Evolutionary conservation across 768 basidiomycete genomes (phyloP).

Genomic region (Lentinula sp.): DNA sequence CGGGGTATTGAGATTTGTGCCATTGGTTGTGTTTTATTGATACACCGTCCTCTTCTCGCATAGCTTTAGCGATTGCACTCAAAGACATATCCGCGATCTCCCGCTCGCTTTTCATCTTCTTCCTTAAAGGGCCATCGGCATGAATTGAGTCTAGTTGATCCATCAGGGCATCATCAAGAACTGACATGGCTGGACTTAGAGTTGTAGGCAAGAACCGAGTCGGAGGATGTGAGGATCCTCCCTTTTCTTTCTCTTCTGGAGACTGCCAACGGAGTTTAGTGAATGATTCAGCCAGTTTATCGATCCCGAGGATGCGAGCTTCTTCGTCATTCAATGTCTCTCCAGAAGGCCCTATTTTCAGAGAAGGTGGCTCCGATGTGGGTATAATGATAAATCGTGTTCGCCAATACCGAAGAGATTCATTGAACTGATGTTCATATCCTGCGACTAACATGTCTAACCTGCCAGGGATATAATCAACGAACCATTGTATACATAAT

Average conservation of each 20-base stretch:
- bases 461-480: constrained; percentile 27
- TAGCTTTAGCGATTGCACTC: constrained; percentile 65
- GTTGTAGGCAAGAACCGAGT: constrained; percentile 82
- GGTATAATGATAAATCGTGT: constrained; percentile 93
- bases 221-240: constrained; percentile 40
- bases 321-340: constrained; percentile 84
- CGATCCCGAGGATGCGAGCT: constrained; percentile 81
- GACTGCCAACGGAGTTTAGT: constrained; percentile 77
- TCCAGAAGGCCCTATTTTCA: constrained; percentile 51
- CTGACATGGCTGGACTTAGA: constrained; percentile 71
- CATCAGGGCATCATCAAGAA: constrained; percentile 75
- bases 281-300: constrained; percentile 86
- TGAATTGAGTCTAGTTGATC: constrained; percentile 79
- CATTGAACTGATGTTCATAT: constrained; percentile 74
- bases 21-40: constrained; percentile 82
- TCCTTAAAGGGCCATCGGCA: constrained; percentile 63
- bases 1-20: constrained; percentile 67
- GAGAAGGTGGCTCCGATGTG: constrained; percentile 59
- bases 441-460: constrained; percentile 83
- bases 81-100: constrained; percentile 65
- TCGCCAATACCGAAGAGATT: constrained; percentile 87
- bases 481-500: not conserved
- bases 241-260: constrained; percentile 54
- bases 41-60: constrained; percentile 81
- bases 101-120: constrained; percentile 76